Evolutionary conservation across 345 rosid genomes (phyloP), one percentile per base, ranked within the genome.

Genomic region (Citrus medica): DNA sequence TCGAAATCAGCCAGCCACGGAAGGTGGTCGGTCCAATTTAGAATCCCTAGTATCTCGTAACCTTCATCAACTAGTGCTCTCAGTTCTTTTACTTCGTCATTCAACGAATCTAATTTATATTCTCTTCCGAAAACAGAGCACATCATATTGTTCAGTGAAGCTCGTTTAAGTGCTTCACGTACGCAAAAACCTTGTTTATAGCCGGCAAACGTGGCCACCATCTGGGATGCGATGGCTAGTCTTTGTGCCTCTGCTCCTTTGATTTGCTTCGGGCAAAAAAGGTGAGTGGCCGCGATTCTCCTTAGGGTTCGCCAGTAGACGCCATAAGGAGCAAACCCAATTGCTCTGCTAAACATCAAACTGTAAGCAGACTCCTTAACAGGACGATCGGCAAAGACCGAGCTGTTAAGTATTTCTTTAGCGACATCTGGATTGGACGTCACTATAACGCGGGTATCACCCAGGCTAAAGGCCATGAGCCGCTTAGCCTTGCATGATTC

Each of bases 121-220:
- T 87, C 79, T 64, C 78, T 78, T 78, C 97, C 97, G 68, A 92
- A 92, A 77, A 92, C 88, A 8, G 93, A 90, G 38, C 88, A 78
- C 97, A 92, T 89, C 93, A 92, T 92, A 84, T 88, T 88, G 79
- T 84, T 88, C n/a, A 92, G 83, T 25, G 97, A 91, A 67, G 92
- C 93, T 73, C 85, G 79, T 85, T 91, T 90, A 6, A 92, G 84
- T 73, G 88, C 32, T 59, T 89, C 87, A 4, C 93, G 90, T 19
- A 90, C 89, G 6, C 64, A 76, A 46, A 77, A 85, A 73, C 85
- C 76, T 69, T 80, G 80, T 28, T 73, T 70, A 4, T 56, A 46
- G 19, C 56, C 46, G 37, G 73, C 84, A 21, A 89, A 67, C 8
- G 78, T n/a, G 5, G 71, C 40, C 46, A 86, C 82, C 92, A 93